Base-by-base conservation (phyloP, 371 early-diverging fungal genomes). In the Mucor lusitanicus region DNA sequence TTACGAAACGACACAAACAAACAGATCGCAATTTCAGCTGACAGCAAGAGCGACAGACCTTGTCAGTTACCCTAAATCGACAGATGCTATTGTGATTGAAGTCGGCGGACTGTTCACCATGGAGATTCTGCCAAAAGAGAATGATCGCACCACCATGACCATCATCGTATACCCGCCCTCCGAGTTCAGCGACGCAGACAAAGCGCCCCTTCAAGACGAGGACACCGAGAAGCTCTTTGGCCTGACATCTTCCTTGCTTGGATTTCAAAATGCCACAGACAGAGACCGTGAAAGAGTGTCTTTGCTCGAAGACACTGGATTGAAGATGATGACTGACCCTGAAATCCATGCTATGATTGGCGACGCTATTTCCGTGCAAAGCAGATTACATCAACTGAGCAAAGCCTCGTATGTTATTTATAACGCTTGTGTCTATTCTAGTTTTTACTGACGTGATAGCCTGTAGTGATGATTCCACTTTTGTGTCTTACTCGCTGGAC, bases 281-380 rank as follows among this genome's bases (percentile, higher is more conserved):
- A 25, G 72, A 67, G 68, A 71, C 13, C 13, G 58, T 48, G 17
- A 63, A 0, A 63, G 72, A 39, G 7, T 63, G 1, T 4, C 8
- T 27, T 6, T 12, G 1, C 56, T 68, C 6, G 19, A 55, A 6
- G 53, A 61, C 1, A 23, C 28, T 11, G 58, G 54, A 7, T 25
- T 75, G 6, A 8, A 48, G 1, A 40, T 71, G 11, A 30, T 77
- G 32, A 55, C 68, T 21, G 59, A 67, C 12, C 28, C 50, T 19
- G 59, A 75, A n/a, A 64, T 80, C 19, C 53, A 68, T 8, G 37
- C 61, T 4, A 61, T 77, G 1, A 78, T 85, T 11, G 69, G 74
- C 17, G 72, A 74, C 19, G 72, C 88, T 28, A 68, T 87, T 19
- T 75, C 70, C 13, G 81, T 89, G 55, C 89, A 90, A 67, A 77